These are phyloP conservation scores for Melanomma pulvis-pyrius DNA, from an alignment of 495 filamentous ascomycete genomes.

Conservation along the genomic window DNA sequence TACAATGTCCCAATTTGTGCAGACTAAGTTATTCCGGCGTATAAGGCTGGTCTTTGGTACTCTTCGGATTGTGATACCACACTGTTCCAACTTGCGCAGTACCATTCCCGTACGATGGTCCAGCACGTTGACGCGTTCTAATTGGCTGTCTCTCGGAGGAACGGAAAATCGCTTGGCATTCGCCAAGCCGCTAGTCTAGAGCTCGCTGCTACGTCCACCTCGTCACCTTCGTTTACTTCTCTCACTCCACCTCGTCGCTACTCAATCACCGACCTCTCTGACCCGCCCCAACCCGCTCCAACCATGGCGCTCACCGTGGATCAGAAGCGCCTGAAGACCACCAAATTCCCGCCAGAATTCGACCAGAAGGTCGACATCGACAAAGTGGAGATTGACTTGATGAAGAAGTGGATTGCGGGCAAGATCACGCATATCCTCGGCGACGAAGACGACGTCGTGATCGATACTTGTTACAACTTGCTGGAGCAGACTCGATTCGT, in stretches of 20 bases:
- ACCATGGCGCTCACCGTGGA: conserved; percentile 59
- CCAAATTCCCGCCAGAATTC: conserved; percentile 94
- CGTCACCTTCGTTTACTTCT: not conserved
- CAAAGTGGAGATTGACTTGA: conserved; percentile 94
- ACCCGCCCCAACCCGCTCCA: not conserved
- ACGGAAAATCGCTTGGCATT: not conserved
- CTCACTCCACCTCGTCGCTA: not conserved
- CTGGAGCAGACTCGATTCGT: conserved; percentile 81
- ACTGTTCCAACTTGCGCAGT: too few relatives aligned
- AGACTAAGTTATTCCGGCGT: too few relatives aligned
- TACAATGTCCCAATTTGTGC: too few relatives aligned
- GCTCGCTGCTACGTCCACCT: conserved; percentile 1
- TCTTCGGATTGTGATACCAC: too few relatives aligned
- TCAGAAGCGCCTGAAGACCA: conserved; percentile 81
- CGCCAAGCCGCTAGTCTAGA: not conserved
- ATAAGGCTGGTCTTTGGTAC: too few relatives aligned
- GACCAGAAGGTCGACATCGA: conserved; percentile 94
- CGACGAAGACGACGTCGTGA: conserved; percentile 92
- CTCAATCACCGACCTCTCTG: not conserved
- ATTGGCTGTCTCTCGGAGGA: not conserved
- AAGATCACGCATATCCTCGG: conserved; percentile 85
- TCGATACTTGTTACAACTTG: conserved; percentile 87
- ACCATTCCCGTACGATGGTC: too few relatives aligned
- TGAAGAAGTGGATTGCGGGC: conserved; percentile 98
- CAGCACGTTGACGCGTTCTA: too few relatives aligned